Percentiles rank a stretch among this genome's conserved stretches.
phyloP scores from a whole-genome alignment of 1,284 basidiomycete genomes.

The Heterobasidion parviporum region DNA sequence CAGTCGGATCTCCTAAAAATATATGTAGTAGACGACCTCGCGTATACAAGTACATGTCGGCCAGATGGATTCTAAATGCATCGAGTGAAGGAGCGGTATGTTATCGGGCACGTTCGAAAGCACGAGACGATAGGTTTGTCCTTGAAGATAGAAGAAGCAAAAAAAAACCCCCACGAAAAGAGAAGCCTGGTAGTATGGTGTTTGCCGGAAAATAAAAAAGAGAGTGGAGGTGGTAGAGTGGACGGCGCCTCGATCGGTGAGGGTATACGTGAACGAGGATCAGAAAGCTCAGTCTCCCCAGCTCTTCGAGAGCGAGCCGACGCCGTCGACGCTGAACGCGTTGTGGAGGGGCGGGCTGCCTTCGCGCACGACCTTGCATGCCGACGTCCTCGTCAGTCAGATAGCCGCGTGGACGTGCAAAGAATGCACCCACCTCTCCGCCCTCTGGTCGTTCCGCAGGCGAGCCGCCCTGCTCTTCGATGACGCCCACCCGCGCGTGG shows the following conservation, averaged over 20 bases:
- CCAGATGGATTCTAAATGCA: too few relatives aligned
- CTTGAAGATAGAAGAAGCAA: not conserved
- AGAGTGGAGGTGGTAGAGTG: too few relatives aligned
- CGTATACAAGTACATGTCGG: too few relatives aligned
- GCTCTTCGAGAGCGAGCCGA: conserved; percentile 13
- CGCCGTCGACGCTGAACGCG: conserved; percentile 10
- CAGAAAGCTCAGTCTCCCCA: conserved; percentile 19
- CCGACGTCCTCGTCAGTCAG: not conserved
- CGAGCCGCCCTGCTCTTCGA: not conserved
- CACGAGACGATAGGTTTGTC: too few relatives aligned
- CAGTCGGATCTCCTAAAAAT: too few relatives aligned
- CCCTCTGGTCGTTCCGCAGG: not conserved
- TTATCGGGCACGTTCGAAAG: too few relatives aligned
- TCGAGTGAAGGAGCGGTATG: too few relatives aligned
- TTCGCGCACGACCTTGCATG: not conserved
- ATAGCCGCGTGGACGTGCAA: not conserved
- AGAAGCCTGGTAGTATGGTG: too few relatives aligned
- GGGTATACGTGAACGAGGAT: not conserved
- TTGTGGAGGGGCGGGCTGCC: not conserved
- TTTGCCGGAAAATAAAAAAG: too few relatives aligned
- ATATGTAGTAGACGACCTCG: too few relatives aligned
- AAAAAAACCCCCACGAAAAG: not conserved
- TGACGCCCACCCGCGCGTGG: not conserved
- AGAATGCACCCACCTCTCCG: not conserved
- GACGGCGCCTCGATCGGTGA: too few relatives aligned